Base-by-base conservation (phyloP, 805 yeast genomes). In the Zygoascus bituminiphila region DNA sequence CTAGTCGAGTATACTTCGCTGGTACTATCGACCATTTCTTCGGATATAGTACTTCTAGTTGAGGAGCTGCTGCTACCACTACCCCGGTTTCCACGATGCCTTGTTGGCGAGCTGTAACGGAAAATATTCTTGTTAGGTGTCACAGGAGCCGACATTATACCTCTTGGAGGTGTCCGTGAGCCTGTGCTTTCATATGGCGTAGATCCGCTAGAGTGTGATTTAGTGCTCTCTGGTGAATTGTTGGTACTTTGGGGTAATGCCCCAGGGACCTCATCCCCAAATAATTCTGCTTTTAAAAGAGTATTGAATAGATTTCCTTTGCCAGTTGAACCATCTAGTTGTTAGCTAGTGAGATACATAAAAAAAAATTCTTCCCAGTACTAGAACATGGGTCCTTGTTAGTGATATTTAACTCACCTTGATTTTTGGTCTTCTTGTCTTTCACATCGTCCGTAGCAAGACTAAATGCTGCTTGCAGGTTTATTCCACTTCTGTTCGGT, bases 401-500 rank as follows among this genome's bases (percentile, higher is more conserved):
- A 7, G 9, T 29, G n/a, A 29, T 29, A 15, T 29, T 15, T 22
- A 23, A 22, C 51, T 31, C 49, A 46, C 55, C 57, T 12, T 29
- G 33, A 29, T 54, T 79, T 73, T 54, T 81, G 75, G 9, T 12
- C 9, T 12, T 42, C 55, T 46, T 20, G 52, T 45, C 29, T 29
- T 51, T 19, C 8, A 61, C 60, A 15, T 70, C 76, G 49, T 71
- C 76, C 45, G 67, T 66, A 21, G 73, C 73, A 44, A 81, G 66
- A 50, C 80, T 76, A 62, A 80, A 83, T 6, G 96, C 96, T 0
- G 96, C 88, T 59, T 87, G 93, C 14, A 91, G 69, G 58, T 88
- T 94, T 22, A 88, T 77, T 0, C 95, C 96, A 1, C 86, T 81
- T 44, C 98, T 68, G 51, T 78, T 80, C 4, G 98, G 98, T 23